Base-by-base conservation (phyloP, 495 filamentous ascomycete genomes). In the Penicillium ochrochloron region DNA sequence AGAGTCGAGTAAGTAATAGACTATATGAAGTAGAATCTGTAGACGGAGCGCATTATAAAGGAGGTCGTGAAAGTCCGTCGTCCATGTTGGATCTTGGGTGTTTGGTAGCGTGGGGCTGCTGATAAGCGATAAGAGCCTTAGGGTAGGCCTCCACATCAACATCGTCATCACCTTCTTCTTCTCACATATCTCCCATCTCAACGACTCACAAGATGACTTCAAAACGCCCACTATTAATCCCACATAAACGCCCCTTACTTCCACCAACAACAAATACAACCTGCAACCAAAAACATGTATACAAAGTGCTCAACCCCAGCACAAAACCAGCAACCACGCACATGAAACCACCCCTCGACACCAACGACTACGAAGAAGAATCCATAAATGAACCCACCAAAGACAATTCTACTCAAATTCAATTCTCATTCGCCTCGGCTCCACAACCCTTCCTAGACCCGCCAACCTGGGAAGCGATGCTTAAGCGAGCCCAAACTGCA, bases 391-490 rank as follows among this genome's bases (percentile, higher is more conserved):
- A 46, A 39, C 15, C 31, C 8, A 0, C 21, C 9, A 35, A 57
- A 11, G 3, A 41, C 11, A 51, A 62, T 34, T 27, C n/a, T 7
- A 29, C 46, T 0, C 67, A 62, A 27, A 63, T 65, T 2, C 63
- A 72, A 44, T 33, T 65, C 27, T 53, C 67, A 0, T 72, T 74
- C 39, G 52, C 69, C 12, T 46, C 37, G 9, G 17, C 62, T 29
- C 59, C 67, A 10, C 71, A 72, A 42, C 71, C 69, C 23, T 74
- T 74, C 53, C 69, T 74, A 17, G 71, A 74, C 23, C 71, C 69
- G 10, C 61, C 61, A 0, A 44, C 41, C 6, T 74, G 71, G 71
- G 67, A 72, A 41, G 60, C 65, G 0, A 74, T 72, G 61, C 46
- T 72, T 21, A 72, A 68, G 17, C 61, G 59, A 51, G 31, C 60